Evolutionary conservation across 768 basidiomycete species (phyloP), one percentile per base, ranked within the genome.

Genomic region (Ephemerocybe angulata): DNA sequence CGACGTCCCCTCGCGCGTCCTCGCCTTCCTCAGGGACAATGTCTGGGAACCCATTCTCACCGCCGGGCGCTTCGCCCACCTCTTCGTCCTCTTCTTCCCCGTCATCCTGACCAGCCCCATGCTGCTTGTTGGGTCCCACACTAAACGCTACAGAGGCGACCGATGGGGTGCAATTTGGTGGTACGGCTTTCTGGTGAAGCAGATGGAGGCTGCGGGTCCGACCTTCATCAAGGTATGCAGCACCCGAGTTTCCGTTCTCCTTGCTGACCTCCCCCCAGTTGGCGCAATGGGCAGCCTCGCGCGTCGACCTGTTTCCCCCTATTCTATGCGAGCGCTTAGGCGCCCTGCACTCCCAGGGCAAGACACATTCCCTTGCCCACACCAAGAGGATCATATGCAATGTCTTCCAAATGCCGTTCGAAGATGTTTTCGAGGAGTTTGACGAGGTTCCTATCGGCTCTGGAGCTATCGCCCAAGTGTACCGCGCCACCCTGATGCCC

Each of bases 381-480:
- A 98, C 96, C 4, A 87, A 84, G 59, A 68, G 72, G 19, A 86
- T 92, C 52, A 85, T 99, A 59, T 88, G 96, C 67, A 71, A 74
- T 3, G 91, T 91, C 19, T 98, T 98, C 67, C 83, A 85, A 46
- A 77, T 83, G 33, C 83, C 85, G 4, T 97, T 99, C 64, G 78
- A 86, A 4, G 80, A 97, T 12, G 90, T 98, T 11, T 98, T 99
- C 62, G 90, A 93, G 61, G 82, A 90, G 54, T 98, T 99, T 64
- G 85, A 91, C 53, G 77, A 85, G 55, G 76, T 67, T 4, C 95
- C 97, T 3, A 96, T 99, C 50, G 97, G 97, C n/a, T 90, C 89
- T 10, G 97, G 97, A 24, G 95, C 97, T n/a, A 97, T 99, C 58
- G 97, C 96, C 19, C 97, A 99, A 73, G 95, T 98, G 7, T 96